phyloP scores from a whole-genome alignment of 129 eudicot species.

The Artemisia annua region DNA sequence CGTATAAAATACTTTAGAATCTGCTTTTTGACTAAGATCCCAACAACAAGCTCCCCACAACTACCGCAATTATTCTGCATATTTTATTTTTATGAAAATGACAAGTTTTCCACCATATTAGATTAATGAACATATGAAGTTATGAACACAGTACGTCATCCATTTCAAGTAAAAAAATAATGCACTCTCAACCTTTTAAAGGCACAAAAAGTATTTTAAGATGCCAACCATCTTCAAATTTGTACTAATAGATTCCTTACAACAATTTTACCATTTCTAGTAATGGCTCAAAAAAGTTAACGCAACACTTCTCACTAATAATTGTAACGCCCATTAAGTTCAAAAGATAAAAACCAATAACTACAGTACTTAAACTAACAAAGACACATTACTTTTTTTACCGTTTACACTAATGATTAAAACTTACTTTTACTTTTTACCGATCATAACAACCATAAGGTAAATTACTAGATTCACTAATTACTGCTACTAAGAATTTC shows the following conservation, averaged over 20 bases:
- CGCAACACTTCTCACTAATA: slow-evolving; percentile 2
- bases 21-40: slow-evolving; percentile 36
- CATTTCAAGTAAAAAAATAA: slow-evolving; percentile 24
- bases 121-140: slow-evolving; percentile 28
- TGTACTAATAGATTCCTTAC: slow-evolving; percentile 14
- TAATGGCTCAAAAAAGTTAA: slow-evolving; percentile 7
- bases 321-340: slow-evolving; percentile 8
- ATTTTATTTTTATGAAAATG: slow-evolving; percentile 30
- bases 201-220: slow-evolving; percentile 7
- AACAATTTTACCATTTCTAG: slow-evolving; percentile 19
- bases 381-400: no score
- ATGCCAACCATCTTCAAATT: background rate
- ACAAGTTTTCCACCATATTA: slow-evolving; percentile 33
- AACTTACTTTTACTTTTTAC: no score
- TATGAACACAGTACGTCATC: slow-evolving; percentile 27
- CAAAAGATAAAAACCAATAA: background rate
- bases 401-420: background rate
- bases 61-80: slow-evolving; percentile 27
- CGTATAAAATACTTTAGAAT: slow-evolving; percentile 31
- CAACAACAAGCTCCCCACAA: slow-evolving; percentile 30
- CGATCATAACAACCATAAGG: background rate
- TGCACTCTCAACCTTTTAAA: slow-evolving; percentile 16
- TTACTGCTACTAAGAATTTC: background rate
- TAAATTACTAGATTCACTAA: background rate
- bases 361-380: slow-evolving; percentile 1